Evolutionary conservation across 208 protist species (phyloP).

Genomic region (Crithidia expoeki): DNA sequence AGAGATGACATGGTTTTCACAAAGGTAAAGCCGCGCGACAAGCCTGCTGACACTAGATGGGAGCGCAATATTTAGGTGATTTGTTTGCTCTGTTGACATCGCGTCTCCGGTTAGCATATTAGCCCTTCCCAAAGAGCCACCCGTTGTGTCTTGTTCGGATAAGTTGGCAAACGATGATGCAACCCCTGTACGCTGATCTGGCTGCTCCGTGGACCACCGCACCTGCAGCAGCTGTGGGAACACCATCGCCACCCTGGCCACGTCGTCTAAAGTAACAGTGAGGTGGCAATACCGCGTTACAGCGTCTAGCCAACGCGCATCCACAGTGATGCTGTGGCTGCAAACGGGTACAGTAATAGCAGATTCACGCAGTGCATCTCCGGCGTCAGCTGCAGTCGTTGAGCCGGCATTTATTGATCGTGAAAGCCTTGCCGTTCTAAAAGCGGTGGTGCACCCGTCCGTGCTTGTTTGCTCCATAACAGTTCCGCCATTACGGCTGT

Average conservation of each 20-base stretch:
- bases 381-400: not conserved
- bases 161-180: not conserved
- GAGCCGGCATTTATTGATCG: not conserved
- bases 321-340: constrained; percentile 28
- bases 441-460: too few species aligned
- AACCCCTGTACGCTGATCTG: not conserved
- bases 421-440: too few species aligned
- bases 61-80: too few species aligned
- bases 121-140: not conserved
- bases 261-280: constrained; percentile 59
- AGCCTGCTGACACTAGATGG: constrained; percentile 15
- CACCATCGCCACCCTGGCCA: constrained; percentile 57
- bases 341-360: not conserved
- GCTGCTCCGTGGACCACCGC: constrained; percentile 32
- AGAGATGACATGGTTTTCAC: constrained; percentile 33
- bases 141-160: not conserved
- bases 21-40: constrained; percentile 38
- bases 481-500: not conserved
- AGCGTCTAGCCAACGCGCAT: constrained; percentile 65
- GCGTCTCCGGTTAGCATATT: too few species aligned
- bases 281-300: constrained; percentile 62
- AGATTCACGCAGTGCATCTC: not conserved
- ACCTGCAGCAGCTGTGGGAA: constrained; percentile 62
- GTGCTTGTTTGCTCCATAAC: not conserved
- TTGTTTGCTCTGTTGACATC: too few species aligned